Conservation (phyloP, 2,329 filamentous ascomycete genomes). For the Cytospora schulzeri region DNA sequence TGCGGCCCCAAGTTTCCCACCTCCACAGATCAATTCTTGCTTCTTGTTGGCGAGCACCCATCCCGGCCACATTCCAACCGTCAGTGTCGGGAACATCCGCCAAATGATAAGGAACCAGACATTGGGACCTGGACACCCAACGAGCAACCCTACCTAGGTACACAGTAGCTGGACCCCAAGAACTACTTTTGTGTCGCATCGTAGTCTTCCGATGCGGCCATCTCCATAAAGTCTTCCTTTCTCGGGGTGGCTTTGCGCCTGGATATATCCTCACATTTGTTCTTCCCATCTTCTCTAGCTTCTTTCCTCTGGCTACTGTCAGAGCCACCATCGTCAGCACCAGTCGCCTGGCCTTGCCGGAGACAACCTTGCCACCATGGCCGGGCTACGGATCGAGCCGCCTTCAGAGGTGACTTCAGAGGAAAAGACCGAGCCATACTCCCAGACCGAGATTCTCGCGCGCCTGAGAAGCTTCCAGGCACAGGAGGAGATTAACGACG, state of each 20-base stretch:
- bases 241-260: not conserved
- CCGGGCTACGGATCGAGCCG: slow-evolving; percentile 42
- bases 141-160: too few species aligned
- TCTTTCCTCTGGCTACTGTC: slow-evolving; percentile 26
- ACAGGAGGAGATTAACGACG: slow-evolving; percentile 42
- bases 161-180: not conserved
- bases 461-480: slow-evolving; percentile 50
- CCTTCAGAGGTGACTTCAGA: slow-evolving; percentile 34
- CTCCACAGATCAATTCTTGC: not conserved
- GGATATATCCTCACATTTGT: slow-evolving; percentile 8
- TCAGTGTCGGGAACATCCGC: slow-evolving; percentile 16
- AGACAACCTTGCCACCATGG: slow-evolving; percentile 46
- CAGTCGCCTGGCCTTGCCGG: slow-evolving; percentile 16
- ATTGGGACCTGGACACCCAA: not conserved
- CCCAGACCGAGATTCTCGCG: slow-evolving; percentile 56
- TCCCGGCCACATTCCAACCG: not conserved
- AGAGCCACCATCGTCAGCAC: slow-evolving; percentile 20
- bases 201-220: not conserved
- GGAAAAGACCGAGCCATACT: slow-evolving; percentile 62
- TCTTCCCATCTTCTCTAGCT: slow-evolving; percentile 21
- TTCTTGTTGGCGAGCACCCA: not conserved
- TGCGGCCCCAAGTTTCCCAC: not conserved
- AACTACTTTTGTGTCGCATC: not conserved
- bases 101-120: not conserved
- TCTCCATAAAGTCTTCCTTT: not conserved